Base-by-base conservation (phyloP, 2,329 filamentous ascomycete species). In the Chaetomiaceae sp. region DNA sequence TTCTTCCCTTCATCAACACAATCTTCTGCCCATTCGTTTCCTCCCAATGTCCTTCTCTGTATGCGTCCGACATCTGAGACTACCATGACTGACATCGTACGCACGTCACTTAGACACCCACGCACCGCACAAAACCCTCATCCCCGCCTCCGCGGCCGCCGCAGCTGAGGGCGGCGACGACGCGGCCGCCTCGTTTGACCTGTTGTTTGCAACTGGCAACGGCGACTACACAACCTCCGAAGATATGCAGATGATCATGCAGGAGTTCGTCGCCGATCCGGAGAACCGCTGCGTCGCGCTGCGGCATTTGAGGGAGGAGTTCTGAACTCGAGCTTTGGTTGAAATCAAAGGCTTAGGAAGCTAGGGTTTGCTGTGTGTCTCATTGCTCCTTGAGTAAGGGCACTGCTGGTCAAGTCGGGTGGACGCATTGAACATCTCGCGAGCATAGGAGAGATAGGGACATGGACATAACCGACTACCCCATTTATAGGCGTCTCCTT, bases 241-340 rank as follows among this genome's bases (percentile, higher is more conserved):
- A 42, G 47, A 45, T 17, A 38, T 41, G 38, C 37, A 49, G 42
- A 38, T 38, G 47, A 15, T 49, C 33, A 26, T 49, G 47, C 42
- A 33, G 19, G 42, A 49, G 47, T 46, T 49, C 29, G 14, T 42
- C 10, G 39, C 47, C 10, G 47, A 46, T 15, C 29, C 38, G 7
- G 37, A 33, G 32, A 27, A 42, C 14, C 29, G 42, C 19, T 30
- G 38, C 10, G 14, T 20, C 1, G 37, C 33, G 17, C 2, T 41
- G 22, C 6, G 22, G 36, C 42, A 42, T 33, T 7, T 49, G 15
- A 6, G 47, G 32, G 42, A 29, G 10, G 19, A 33, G 14, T 15
- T 24, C 22, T 24, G 22, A 24, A 24, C 9, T 24, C 9, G 22
- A 24, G 22, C 22, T 24, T 24, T 24, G 22, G 22, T 24, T 24